Evolutionary conservation across 371 early-diverging fungal genomes (phyloP).

Genomic region (Actinomortierella ambigua): DNA sequence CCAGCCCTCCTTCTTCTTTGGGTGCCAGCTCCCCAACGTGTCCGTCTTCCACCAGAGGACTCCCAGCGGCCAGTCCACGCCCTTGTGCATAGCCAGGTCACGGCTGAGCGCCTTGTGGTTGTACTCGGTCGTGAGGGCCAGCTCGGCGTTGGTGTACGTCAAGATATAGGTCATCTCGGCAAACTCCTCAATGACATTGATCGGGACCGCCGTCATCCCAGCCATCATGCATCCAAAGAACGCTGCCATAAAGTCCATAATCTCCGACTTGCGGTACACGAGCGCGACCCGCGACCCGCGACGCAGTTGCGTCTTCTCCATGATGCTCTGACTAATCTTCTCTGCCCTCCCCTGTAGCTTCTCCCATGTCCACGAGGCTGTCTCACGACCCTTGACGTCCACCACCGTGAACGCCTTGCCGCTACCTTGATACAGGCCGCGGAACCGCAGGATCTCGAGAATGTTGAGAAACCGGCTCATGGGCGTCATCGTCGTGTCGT

Average conservation of each 20-base stretch:
- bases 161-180: conserved; percentile 79
- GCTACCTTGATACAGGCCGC: conserved; percentile 39
- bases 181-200: conserved; percentile 79
- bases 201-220: conserved; percentile 85
- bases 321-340: conserved; percentile 66
- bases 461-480: conserved; percentile 40
- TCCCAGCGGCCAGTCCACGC: conserved; percentile 64
- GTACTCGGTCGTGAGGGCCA: conserved; percentile 83
- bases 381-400: conserved; percentile 78
- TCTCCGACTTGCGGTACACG: conserved; percentile 81
- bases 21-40: conserved; percentile 67
- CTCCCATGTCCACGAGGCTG: conserved; percentile 70
- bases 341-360: conserved; percentile 75
- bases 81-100: conserved; percentile 64
- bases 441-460: conserved; percentile 41
- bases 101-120: conserved; percentile 73
- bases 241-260: conserved; percentile 78
- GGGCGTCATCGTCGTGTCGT: conserved; percentile 45
- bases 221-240: conserved; percentile 81
- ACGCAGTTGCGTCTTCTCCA: conserved; percentile 55
- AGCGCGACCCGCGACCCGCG: conserved; percentile 78
- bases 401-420: conserved; percentile 69
- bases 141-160: conserved; percentile 62
- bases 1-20: conserved; percentile 56
- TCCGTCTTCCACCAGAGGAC: conserved; percentile 83